Percentiles rank a stretch among this genome's conserved stretches.
These are phyloP conservation scores for Phanerochaete sordida DNA, from an alignment of 768 basidiomycete genomes.

Conservation along the genomic window DNA sequence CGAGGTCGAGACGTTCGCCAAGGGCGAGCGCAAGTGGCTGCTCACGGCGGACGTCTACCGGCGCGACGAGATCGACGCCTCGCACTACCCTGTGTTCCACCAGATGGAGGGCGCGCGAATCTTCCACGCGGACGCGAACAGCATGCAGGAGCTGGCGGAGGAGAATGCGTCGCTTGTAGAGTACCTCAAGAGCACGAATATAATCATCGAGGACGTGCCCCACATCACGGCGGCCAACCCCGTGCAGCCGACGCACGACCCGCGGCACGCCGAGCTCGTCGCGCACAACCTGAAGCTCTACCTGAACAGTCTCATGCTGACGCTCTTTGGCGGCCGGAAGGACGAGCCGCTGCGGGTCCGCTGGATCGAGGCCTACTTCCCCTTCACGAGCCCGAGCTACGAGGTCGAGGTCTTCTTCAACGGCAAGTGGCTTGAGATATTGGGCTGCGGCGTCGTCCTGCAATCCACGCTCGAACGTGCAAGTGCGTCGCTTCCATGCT, in stretches of 20 bases:
- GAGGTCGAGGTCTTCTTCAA: conserved; percentile 97
- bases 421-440: conserved; percentile 95
- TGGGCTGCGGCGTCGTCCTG: conserved; percentile 89
- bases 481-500: conserved; percentile 44
- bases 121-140: conserved; percentile 55
- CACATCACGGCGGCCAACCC: conserved; percentile 75
- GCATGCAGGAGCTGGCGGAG: conserved; percentile 60
- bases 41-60: conserved; percentile 96
- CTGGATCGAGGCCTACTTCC: conserved; percentile 98
- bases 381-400: conserved; percentile 96
- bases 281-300: conserved; percentile 86
- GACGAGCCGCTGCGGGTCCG: conserved; percentile 80
- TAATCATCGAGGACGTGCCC: conserved; percentile 85
- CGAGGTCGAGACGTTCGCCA: conserved; percentile 86
- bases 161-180: conserved; percentile 64
- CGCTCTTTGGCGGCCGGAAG: conserved; percentile 67
- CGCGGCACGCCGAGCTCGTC: conserved; percentile 65
- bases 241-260: conserved; percentile 74
- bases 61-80: conserved; percentile 95
- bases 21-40: conserved; percentile 79
- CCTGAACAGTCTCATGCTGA: conserved; percentile 80
- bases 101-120: conserved; percentile 95
- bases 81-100: conserved; percentile 97
- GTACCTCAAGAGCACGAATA: conserved; percentile 65
- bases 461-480: conserved; percentile 87